Evolutionary conservation across 2,329 filamentous ascomycete genomes (phyloP).

Genomic region (Pestalotiopsis fici): DNA sequence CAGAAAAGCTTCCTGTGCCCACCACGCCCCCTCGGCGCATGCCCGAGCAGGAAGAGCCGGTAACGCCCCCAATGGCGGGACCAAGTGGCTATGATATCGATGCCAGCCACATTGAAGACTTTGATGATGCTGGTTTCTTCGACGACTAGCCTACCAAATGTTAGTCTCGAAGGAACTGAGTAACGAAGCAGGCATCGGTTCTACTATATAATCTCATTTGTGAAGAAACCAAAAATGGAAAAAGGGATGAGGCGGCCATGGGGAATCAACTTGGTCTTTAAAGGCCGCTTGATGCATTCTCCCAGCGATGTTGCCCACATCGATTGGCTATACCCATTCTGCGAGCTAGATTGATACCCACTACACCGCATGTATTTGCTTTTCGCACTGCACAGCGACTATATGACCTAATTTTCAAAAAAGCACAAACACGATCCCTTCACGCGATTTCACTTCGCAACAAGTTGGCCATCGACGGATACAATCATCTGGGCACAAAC

Average conservation of each 20-base stretch:
- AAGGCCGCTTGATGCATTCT: slow-evolving; percentile 11
- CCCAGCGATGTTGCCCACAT: slow-evolving; percentile 13
- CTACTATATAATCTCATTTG: slow-evolving; percentile 7
- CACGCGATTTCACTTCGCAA: background rate
- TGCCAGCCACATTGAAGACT: slow-evolving; percentile 55
- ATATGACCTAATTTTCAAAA: background rate
- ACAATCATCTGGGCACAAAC: background rate
- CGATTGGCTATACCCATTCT: slow-evolving; percentile 1
- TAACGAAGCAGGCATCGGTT: background rate
- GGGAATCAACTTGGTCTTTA: background rate
- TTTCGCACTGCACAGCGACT: background rate
- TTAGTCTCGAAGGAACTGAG: background rate
- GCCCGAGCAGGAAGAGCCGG: slow-evolving; percentile 37
- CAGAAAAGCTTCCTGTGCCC: slow-evolving; percentile 39
- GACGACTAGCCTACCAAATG: slow-evolving; percentile 38
- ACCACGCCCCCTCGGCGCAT: slow-evolving; percentile 43
- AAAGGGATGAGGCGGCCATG: background rate
- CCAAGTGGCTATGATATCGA: slow-evolving; percentile 61
- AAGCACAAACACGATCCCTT: background rate
- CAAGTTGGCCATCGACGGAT: background rate
- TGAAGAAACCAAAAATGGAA: background rate
- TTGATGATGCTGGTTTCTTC: slow-evolving; percentile 62
- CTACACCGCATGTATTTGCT: slow-evolving; percentile 4
- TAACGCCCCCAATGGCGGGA: slow-evolving; percentile 65
- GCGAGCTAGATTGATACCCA: slow-evolving; percentile 13